Conservation (phyloP, 2,329 filamentous ascomycete genomes). For the Claviceps cyperi region DNA sequence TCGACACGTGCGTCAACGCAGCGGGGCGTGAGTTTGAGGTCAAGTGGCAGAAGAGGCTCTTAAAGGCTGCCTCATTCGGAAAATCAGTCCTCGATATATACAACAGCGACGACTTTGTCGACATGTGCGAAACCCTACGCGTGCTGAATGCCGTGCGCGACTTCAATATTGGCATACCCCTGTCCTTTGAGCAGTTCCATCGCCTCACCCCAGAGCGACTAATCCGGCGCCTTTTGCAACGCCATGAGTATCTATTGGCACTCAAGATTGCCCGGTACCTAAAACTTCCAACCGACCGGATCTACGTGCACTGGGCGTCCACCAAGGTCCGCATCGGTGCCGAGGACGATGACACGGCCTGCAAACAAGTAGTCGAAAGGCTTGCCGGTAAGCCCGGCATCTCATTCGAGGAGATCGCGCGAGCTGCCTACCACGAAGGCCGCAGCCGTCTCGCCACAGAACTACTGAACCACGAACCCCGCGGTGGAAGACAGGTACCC, state of each 20-base stretch:
- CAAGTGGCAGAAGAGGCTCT: conserved; percentile 85
- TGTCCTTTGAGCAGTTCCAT: conserved; percentile 90
- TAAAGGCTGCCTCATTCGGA: conserved; percentile 94
- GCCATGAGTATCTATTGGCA: conserved; percentile 82
- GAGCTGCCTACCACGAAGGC: conserved; percentile 87
- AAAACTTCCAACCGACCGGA: conserved; percentile 69
- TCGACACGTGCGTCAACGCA: conserved; percentile 85
- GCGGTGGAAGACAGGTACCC: conserved; percentile 91
- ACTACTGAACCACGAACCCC: conserved; percentile 81
- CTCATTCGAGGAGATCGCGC: conserved; percentile 88
- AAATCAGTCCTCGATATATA: conserved; percentile 96
- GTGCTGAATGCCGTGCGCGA: conserved; percentile 86
- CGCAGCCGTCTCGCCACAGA: conserved; percentile 78
- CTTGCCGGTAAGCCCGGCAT: conserved; percentile 81
- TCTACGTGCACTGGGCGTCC: conserved; percentile 94
- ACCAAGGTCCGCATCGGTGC: conserved; percentile 78
- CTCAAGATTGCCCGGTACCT: conserved; percentile 80
- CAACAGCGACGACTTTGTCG: conserved; percentile 96
- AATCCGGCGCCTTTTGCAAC: conserved; percentile 72
- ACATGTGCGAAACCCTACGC: conserved; percentile 88
- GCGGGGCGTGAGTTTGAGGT: conserved; percentile 83
- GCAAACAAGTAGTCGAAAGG: conserved; percentile 71
- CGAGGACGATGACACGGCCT: conserved; percentile 79
- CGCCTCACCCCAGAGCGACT: conserved; percentile 79
- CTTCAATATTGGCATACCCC: conserved; percentile 76